Evolutionary conservation across 306 rosid species (phyloP).

Genomic region (Pyrus communis): DNA sequence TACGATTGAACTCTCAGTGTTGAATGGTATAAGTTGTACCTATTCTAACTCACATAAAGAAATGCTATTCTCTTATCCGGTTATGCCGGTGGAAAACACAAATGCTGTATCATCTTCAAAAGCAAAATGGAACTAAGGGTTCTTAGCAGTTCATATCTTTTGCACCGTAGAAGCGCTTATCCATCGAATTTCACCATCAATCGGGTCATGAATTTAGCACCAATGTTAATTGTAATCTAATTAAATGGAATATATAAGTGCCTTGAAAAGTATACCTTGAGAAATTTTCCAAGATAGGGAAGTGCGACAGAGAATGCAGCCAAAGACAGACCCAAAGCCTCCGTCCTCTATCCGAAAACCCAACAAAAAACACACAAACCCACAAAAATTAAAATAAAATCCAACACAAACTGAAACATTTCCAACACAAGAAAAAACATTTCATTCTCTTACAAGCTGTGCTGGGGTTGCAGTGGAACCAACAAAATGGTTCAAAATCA

Average conservation of each 20-base stretch:
- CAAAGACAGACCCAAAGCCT: constrained; percentile 73
- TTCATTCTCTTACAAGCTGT: constrained; percentile 44
- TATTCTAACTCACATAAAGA: background rate
- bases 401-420: background rate
- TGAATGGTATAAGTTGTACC: background rate
- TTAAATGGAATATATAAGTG: background rate
- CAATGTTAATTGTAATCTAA: too few relatives aligned
- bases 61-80: too few relatives aligned
- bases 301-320: constrained; percentile 67
- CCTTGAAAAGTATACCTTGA: constrained; percentile 48
- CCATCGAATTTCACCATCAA: background rate
- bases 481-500: constrained; percentile 58
- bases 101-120: too few relatives aligned
- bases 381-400: background rate
- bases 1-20: background rate
- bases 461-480: constrained; percentile 51
- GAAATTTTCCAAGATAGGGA: constrained; percentile 82
- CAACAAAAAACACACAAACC: constrained; percentile 10
- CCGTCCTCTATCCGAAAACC: constrained; percentile 46
- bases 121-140: too few relatives aligned
- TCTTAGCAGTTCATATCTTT: too few relatives aligned
- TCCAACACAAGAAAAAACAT: background rate
- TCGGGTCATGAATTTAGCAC: background rate
- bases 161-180: too few relatives aligned
- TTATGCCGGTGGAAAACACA: too few relatives aligned